These are phyloP conservation scores for Wickerhamiella shivajii DNA, from an alignment of 805 yeast species.

Conservation along the genomic window DNA sequence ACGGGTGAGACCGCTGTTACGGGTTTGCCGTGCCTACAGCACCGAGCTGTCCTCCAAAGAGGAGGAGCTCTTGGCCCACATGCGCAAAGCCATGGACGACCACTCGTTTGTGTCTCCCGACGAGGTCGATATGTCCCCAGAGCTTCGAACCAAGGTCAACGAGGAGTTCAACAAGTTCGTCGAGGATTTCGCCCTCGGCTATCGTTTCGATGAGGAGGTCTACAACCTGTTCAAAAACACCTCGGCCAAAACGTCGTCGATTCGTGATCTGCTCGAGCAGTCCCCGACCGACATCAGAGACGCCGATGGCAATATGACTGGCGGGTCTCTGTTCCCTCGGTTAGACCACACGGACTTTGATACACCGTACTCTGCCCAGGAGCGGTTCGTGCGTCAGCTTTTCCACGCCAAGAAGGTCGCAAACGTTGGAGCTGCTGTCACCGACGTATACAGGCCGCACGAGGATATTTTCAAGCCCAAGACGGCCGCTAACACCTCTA, in stretches of 20 bases:
- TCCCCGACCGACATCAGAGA: background rate
- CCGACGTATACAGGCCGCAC: constrained; percentile 55
- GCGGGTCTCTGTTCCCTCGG: constrained; percentile 36
- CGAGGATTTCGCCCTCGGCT: constrained; percentile 19
- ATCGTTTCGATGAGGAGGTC: constrained; percentile 17
- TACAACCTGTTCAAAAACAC: constrained; percentile 14
- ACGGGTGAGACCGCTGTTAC: background rate
- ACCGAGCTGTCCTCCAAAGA: constrained; percentile 6
- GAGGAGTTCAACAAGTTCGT: constrained; percentile 19
- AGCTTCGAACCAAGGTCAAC: constrained; percentile 20
- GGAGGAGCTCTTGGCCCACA: constrained; percentile 5
- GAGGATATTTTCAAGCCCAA: constrained; percentile 49
- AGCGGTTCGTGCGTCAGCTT: constrained; percentile 58
- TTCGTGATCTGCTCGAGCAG: constrained; percentile 6
- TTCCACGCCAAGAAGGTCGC: constrained; percentile 43
- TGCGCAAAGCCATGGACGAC: constrained; percentile 12
- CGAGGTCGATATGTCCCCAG: constrained; percentile 19
- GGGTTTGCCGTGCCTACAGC: too few relatives aligned
- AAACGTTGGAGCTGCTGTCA: constrained; percentile 48
- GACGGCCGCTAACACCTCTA: constrained; percentile 40
- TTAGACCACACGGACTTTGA: constrained; percentile 44
- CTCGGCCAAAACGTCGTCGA: constrained; percentile 10
- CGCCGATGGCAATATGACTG: constrained; percentile 14
- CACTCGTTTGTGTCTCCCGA: constrained; percentile 14
- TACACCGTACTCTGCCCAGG: constrained; percentile 63